Base-by-base conservation (phyloP, 208 protist species). In the Vickermania spadyakhi region DNA sequence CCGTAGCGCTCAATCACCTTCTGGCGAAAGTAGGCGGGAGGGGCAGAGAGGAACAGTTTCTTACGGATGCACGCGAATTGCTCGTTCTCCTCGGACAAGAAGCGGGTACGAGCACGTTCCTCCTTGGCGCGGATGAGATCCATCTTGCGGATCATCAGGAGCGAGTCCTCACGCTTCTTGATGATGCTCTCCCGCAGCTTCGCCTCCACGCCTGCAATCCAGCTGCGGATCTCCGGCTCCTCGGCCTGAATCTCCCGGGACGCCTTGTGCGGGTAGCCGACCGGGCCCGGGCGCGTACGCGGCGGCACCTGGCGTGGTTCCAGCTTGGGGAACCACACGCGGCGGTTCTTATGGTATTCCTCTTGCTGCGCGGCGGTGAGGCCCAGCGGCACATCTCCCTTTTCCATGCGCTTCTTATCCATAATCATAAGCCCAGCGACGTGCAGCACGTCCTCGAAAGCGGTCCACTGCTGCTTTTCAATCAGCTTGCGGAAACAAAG, bases 211-310 rank as follows among this genome's bases (percentile, higher is more conserved):
- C 78, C 62, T 52, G 60, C 60, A 5, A 80, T 52, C 84, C 84
- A 91, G 41, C 72, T 56, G 5, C 84, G 84, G 14, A 91, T 52
- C 71, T 91, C 84, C 5, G 71, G 68, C 62, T 91, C 84, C 56
- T 91, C 78, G 11, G 77, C 52, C 7, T 58, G 67, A n/a, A 91
- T 53, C 41, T 63, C 53, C 1, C 58, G 42, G 41, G 79, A 85
- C 31, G 74, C 76, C 2, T 66, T 62, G 55, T 73, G 58, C 1
- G 84, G 80, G 49, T 84, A 88, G 28, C 71, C 68, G 18, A 56
- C 60, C 23, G 58, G 70, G 36, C 36, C 36, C 11, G 36, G 36
- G 36, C 36, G 36, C 11, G 36, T n/a, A 18, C 36, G 36, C 7
- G 73, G 60, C 7, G 63, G 5, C 4, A 85, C 72, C 21, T 26